These are phyloP conservation scores for Calonectria pseudoreteaudii DNA, from an alignment of 2,329 filamentous ascomycete species.

Conservation along the genomic window DNA sequence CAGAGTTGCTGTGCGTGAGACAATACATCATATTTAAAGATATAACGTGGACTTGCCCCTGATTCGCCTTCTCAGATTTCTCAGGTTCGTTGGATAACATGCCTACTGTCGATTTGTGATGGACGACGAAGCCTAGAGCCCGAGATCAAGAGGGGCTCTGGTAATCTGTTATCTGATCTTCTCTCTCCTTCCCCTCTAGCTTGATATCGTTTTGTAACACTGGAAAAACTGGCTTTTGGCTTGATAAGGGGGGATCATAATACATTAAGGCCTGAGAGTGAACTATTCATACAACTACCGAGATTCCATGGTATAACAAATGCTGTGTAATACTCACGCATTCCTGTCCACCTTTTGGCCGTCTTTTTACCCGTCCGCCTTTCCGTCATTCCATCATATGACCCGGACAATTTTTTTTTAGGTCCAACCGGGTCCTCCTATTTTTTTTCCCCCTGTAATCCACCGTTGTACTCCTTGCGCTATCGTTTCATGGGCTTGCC, in stretches of 20 bases:
- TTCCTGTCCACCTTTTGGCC: slow-evolving; percentile 23
- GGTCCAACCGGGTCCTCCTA: slow-evolving; percentile 27
- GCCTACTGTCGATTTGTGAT: neutral
- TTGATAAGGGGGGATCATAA: slow-evolving; percentile 4
- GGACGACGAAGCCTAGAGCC: neutral
- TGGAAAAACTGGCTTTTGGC: neutral
- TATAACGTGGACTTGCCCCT: neutral
- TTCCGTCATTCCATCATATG: slow-evolving; percentile 32
- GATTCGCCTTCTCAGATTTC: neutral
- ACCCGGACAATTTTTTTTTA: slow-evolving; percentile 30
- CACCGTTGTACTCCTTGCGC: slow-evolving; percentile 36
- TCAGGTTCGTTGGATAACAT: neutral
- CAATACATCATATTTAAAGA: neutral
- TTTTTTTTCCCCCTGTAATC: slow-evolving; percentile 32
- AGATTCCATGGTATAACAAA: slow-evolving; percentile 17
- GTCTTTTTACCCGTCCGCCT: slow-evolving; percentile 29
- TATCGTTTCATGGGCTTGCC: slow-evolving; percentile 40
- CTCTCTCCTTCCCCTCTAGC: neutral
- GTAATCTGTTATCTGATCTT: neutral
- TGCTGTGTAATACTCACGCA: slow-evolving; percentile 32
- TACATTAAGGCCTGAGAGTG: slow-evolving; percentile 19
- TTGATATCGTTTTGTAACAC: neutral
- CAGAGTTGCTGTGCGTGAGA: neutral
- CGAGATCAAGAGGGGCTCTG: neutral
- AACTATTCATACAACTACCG: slow-evolving; percentile 3